Conservation (phyloP, 78 protist species). For the Diacronema lutheri region DNA sequence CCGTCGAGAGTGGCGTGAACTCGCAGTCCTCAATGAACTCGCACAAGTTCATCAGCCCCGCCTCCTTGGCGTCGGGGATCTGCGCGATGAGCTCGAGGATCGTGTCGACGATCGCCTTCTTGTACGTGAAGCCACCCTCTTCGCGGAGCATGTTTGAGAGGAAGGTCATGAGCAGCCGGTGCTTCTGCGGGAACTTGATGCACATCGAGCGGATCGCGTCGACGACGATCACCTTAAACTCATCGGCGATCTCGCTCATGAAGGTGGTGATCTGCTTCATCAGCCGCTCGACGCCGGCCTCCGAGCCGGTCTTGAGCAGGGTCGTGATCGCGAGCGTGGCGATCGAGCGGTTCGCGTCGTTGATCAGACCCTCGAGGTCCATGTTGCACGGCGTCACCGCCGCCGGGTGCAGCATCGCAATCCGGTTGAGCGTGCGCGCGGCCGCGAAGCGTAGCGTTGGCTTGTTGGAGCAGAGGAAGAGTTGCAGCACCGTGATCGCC, state of each 20-base stretch:
- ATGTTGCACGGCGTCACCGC: conserved; percentile 80
- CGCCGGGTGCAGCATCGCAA: conserved; percentile 64
- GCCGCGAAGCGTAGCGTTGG: conserved; percentile 92
- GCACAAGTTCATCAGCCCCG: conserved; percentile 86
- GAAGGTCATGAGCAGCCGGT: conserved; percentile 56
- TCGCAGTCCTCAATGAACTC: conserved; percentile 99
- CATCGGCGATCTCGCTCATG: conserved; percentile 92
- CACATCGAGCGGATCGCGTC: conserved; percentile 85
- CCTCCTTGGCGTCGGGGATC: conserved; percentile 78
- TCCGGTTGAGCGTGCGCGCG: conserved; percentile 83
- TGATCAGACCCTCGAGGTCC: conserved; percentile 90
- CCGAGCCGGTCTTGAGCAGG: conserved; percentile 87
- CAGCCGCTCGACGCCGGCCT: conserved; percentile 87
- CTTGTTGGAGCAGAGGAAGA: conserved; percentile 81
- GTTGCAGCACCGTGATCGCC: conserved; percentile 72
- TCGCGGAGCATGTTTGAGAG: conserved; percentile 59
- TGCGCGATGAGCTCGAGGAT: conserved; percentile 62
- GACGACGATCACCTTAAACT: conserved; percentile 87
- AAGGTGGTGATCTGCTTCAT: conserved; percentile 89
- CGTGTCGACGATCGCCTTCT: conserved; percentile 88
- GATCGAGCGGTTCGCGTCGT: conserved; percentile 89
- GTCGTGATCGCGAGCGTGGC: conserved; percentile 98
- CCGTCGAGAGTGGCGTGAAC: conserved; percentile 75
- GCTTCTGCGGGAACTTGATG: conserved; percentile 77
- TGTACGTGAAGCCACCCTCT: conserved; percentile 88